phyloP scores from a whole-genome alignment of 495 filamentous ascomycete species.

The Trichoderma erinaceum region DNA sequence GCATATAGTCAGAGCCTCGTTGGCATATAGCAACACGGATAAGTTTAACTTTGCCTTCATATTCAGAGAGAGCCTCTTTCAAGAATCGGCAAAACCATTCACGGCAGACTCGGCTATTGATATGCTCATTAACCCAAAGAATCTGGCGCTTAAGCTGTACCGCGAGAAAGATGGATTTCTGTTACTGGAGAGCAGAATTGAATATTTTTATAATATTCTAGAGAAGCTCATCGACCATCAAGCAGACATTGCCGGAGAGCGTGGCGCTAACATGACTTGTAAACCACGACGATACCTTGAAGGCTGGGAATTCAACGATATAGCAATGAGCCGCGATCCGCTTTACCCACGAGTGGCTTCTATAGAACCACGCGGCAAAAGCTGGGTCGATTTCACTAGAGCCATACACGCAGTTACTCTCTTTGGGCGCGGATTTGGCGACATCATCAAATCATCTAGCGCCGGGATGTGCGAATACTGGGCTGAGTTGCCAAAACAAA shows the following conservation, averaged over 20 bases:
- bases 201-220: not conserved
- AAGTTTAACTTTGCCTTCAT: not conserved
- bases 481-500: not conserved
- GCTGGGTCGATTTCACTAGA: slow-evolving; percentile 32
- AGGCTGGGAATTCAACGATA: not conserved
- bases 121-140: not conserved
- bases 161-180: not conserved
- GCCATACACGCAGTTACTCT: slow-evolving; percentile 26
- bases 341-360: slow-evolving; percentile 24
- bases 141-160: not conserved
- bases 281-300: not conserved
- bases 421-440: slow-evolving; percentile 31
- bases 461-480: not conserved
- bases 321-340: not conserved
- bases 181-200: not conserved
- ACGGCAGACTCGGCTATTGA: not conserved
- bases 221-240: not conserved
- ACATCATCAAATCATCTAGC: slow-evolving; percentile 20
- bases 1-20: not conserved
- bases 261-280: not conserved
- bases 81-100: not conserved
- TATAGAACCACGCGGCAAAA: slow-evolving; percentile 23
- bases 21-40: not conserved
- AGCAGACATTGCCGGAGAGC: not conserved
- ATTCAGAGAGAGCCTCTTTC: not conserved